Evolutionary conservation across 1,284 basidiomycete genomes (phyloP), one percentile per base, ranked within the genome.

Genomic region (Dichomitus squalens): DNA sequence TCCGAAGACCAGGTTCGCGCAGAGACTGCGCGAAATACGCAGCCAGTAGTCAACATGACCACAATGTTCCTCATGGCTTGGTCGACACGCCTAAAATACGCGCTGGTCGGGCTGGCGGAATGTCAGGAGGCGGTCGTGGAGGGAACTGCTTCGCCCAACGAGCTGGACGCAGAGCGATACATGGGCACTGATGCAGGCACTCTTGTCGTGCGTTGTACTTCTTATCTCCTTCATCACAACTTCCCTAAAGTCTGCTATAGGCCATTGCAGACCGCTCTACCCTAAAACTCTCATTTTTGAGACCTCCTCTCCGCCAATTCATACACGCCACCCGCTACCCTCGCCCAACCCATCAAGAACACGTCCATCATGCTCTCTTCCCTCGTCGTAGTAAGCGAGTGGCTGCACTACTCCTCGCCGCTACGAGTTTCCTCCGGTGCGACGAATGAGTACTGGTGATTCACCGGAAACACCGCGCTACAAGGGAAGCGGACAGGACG

Each of bases 341-440:
- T 95, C 39, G 88, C 87, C 0, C 85, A 91, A 66, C 80, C 85
- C 2, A 82, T 90, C 49, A 82, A 93, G 76, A 83, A 14, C 73
- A 85, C 23, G 75, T 95, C 53, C 61, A 82, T 12, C 82, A 76
- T 88, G 1, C 82, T 93, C 25, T 73, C 83, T 0, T 90, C 93
- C 59, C 88, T 94, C 44, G 79, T 91, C 39, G 84, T 90, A 40
- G 85, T 93, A 4, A 82, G 89, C 16, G 90, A 93, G 68, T 94
- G 92, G 92, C 77, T 93, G 7, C 88, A 92, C 62, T 87, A 90
- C 41, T 87, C 81, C 0, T 87, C 88, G 3, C 64, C 67, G 1
- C 33, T 43, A 0, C 82, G 86, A 0, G 54, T 75, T 1, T 80
- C 85, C 0, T 86, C 87, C 0, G 90, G 91, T 64, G 83, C 86